Conservation (phyloP, 108 stramenopile genomes). For the Cyclotella baltica region DNA sequence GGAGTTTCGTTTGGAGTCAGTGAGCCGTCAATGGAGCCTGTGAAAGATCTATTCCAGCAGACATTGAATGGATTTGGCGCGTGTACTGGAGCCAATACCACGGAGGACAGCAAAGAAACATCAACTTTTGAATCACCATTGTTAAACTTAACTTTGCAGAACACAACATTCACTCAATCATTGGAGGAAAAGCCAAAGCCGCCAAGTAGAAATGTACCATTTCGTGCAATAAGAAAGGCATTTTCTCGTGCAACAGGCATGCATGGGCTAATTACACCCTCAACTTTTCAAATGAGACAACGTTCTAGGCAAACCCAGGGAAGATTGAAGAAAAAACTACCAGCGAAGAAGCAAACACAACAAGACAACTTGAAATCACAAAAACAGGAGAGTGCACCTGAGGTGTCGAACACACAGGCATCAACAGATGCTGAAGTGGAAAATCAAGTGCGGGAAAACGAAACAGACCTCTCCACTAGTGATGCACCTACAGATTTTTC, state of each 20-base stretch:
- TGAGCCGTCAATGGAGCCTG: slow-evolving; percentile 17
- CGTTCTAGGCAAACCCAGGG: slow-evolving; percentile 4
- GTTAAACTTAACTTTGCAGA: background rate
- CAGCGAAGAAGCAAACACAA: background rate
- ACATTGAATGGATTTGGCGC: background rate
- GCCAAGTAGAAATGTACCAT: slow-evolving; percentile 34
- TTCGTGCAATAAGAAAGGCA: slow-evolving; percentile 45
- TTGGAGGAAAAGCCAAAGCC: background rate
- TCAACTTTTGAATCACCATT: slow-evolving; percentile 2
- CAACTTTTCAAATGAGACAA: slow-evolving; percentile 50
- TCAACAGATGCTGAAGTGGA: background rate
- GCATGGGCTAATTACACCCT: slow-evolving; percentile 71
- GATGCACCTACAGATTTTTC: background rate
- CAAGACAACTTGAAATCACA: slow-evolving; percentile 2
- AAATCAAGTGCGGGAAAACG: background rate
- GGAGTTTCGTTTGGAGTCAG: slow-evolving; percentile 37
- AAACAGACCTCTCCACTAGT: background rate
- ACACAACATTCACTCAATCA: slow-evolving; percentile 28
- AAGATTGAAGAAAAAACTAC: background rate
- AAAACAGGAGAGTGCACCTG: background rate
- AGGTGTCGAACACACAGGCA: background rate
- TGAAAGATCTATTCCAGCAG: slow-evolving; percentile 19
- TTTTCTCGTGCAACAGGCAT: slow-evolving; percentile 70
- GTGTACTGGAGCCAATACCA: background rate
- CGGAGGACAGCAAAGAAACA: background rate